Conservation (phyloP, 2,329 filamentous ascomycete species). For the Fusarium musae region DNA sequence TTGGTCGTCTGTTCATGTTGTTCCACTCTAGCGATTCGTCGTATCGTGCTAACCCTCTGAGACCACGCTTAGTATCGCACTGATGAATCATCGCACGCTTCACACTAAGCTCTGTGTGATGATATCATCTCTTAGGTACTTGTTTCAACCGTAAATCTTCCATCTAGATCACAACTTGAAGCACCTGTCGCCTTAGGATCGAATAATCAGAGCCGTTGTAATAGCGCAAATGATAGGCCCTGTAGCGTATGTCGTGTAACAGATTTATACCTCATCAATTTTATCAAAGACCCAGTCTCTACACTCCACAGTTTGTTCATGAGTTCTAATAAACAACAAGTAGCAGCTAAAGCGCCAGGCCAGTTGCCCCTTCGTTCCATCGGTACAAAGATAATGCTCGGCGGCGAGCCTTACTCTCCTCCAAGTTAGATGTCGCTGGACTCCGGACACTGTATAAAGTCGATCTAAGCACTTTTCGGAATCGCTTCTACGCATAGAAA, state of each 20-base stretch:
- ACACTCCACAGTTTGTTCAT: neutral
- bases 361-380: neutral
- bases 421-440: neutral
- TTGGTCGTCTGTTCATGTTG: neutral
- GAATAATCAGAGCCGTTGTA: accelerated
- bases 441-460: neutral
- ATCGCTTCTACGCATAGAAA: neutral
- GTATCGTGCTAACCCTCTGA: neutral
- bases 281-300: neutral
- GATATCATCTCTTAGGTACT: neutral
- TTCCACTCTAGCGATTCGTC: too few species aligned
- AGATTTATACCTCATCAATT: neutral
- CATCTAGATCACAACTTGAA: neutral
- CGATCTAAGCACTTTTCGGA: neutral
- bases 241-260: too few species aligned
- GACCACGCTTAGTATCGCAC: too few species aligned
- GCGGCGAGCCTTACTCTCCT: neutral
- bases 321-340: neutral
- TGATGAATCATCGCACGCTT: neutral
- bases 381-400: neutral
- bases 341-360: neutral
- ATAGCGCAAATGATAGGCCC: neutral
- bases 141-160: neutral
- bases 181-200: too few species aligned
- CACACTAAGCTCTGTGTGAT: too few species aligned